phyloP scores from a whole-genome alignment of 2,329 filamentous ascomycete genomes.

The Pseudogymnoascus sp. region DNA sequence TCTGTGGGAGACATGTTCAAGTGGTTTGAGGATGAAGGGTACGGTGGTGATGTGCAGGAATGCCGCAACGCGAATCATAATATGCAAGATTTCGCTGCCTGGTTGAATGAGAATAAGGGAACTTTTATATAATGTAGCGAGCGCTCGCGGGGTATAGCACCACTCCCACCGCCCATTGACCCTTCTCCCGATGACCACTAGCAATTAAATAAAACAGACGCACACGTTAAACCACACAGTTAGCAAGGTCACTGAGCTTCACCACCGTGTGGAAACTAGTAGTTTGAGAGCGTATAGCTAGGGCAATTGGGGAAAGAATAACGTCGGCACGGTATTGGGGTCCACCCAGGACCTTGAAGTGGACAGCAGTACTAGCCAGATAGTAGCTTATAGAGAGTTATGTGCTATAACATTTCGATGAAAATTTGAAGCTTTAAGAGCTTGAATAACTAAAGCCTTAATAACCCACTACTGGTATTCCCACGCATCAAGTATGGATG shows the following conservation, averaged over 20 bases:
- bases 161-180: background rate
- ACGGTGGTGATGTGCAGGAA: slow-evolving; percentile 23
- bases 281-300: background rate
- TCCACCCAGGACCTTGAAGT: background rate
- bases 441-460: background rate
- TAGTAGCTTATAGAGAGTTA: background rate
- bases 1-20: slow-evolving; percentile 15
- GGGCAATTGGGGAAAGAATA: background rate
- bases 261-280: background rate
- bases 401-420: background rate
- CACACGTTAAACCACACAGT: background rate
- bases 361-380: background rate
- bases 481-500: background rate
- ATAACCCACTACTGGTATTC: background rate
- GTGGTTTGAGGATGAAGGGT: slow-evolving; percentile 18
- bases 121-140: background rate
- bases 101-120: slow-evolving; percentile 29
- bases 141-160: background rate
- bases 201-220: background rate
- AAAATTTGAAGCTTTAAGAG: background rate
- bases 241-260: background rate
- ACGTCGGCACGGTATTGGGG: background rate
- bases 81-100: slow-evolving; percentile 35
- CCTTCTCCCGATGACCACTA: background rate
- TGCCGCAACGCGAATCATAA: slow-evolving; percentile 33